Evolutionary conservation across 768 basidiomycete species (phyloP), one percentile per base, ranked within the genome.

Genomic region (Cytidiella melzeri): DNA sequence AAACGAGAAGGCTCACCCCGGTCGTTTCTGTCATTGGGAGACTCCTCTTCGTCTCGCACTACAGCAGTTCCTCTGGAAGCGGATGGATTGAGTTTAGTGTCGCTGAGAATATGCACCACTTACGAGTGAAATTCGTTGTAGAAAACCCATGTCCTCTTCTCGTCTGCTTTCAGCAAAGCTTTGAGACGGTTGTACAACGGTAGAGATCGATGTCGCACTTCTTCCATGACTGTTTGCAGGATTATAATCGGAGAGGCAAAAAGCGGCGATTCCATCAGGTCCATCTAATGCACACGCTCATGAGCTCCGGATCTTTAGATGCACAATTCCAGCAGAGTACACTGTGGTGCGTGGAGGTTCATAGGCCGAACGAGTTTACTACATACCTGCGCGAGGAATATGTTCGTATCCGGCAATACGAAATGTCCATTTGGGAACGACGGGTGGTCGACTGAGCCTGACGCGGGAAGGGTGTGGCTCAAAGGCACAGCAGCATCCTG

Each of bases 21-120:
- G 62, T 98, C 96, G 61, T 98, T 98, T 23, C 88, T 76, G 62
- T 99, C 96, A 57, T 98, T 98, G 0, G 92, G 90, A 0, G 81
- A 81, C 67, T 94, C 91, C 3, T 74, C 81, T 48, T 86, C 81
- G 54, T 86, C 81, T 13, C 87, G 73, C 36, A 87, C 72, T 9
- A 92, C 76, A 0, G 87, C 88, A 0, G 91, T 93, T 63, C 90
- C 84, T 38, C 90, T 92, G 53, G 4, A 18, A 55, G 18, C 9
- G 12, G 21, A 34, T 34, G 42, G 55, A 53, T n/a, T 38, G 6
- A 43, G 15, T 21, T 34, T 13, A 25, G 15, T 34, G 7, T 15
- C 30, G 46, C 34, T 7, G 24, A 12, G 36, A 38, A 40, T 37
- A 25, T 30, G 26, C 30, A 18, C n/a, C 38, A 78, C 86, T 53